Conservation (phyloP, 495 filamentous ascomycete species). For the Aspergillus avenaceus region DNA sequence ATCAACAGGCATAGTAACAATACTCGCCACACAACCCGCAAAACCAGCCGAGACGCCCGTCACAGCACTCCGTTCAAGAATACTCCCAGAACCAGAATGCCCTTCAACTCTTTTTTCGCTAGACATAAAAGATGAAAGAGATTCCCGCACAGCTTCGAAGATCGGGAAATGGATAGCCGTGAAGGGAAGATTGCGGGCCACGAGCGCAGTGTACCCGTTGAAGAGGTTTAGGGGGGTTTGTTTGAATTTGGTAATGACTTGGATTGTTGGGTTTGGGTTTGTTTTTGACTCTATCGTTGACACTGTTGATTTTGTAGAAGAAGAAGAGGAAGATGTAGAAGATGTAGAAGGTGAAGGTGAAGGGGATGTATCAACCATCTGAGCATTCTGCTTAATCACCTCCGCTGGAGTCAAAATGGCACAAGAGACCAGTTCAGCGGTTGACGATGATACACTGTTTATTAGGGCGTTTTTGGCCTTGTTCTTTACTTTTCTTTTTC, state of each 20-base stretch:
- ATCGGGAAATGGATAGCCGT: slow-evolving; percentile 86
- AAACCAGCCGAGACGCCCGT: slow-evolving; percentile 66
- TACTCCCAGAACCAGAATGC: background rate
- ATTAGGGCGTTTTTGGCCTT: slow-evolving; percentile 25
- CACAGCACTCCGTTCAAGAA: slow-evolving; percentile 60
- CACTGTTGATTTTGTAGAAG: too few species aligned
- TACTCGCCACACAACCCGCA: slow-evolving; percentile 65
- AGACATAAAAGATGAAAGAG: too few species aligned
- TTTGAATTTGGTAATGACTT: slow-evolving; percentile 52
- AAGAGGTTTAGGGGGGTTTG: slow-evolving; percentile 58
- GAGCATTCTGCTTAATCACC: slow-evolving; percentile 90
- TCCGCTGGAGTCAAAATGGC: slow-evolving; percentile 84
- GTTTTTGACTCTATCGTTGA: background rate
- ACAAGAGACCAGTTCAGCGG: slow-evolving; percentile 78
- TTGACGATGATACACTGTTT: slow-evolving; percentile 59
- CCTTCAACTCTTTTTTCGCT: slow-evolving; percentile 11
- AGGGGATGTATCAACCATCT: slow-evolving; percentile 57
- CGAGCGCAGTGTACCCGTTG: slow-evolving; percentile 75
- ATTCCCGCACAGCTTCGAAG: slow-evolving; percentile 63
- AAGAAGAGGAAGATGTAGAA: too few species aligned
- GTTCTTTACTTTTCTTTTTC: slow-evolving; percentile 34
- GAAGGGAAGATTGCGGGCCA: slow-evolving; percentile 77
- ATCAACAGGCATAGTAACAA: slow-evolving; percentile 76
- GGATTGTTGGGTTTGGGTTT: slow-evolving; percentile 37
- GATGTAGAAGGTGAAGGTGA: too few species aligned